Percentiles rank a stretch among this genome's conserved stretches.
Evolutionary conservation across 352 stramenopile species (phyloP).

Genomic region (Phytophthora idaei): DNA sequence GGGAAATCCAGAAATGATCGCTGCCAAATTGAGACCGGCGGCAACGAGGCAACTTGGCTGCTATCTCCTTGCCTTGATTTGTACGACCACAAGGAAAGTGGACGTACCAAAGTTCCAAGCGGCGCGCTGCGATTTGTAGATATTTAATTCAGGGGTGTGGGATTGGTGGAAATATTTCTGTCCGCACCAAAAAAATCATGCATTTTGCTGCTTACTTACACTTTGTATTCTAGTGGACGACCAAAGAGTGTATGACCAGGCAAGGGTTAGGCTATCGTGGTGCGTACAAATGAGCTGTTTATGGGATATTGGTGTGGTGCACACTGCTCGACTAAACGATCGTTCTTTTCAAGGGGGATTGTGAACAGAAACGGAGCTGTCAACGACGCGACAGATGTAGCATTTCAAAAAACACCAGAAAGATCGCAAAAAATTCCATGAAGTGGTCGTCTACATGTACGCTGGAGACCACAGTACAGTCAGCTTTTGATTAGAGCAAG

Average conservation of each 20-base stretch:
- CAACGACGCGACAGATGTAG: background rate
- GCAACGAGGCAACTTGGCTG: background rate
- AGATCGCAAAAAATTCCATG: background rate
- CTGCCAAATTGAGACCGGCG: background rate
- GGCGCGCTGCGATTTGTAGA: background rate
- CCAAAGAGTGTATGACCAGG: conserved; percentile 11
- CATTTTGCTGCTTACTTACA: background rate
- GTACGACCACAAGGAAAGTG: background rate
- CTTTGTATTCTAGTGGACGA: conserved; percentile 6
- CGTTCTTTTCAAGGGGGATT: background rate
- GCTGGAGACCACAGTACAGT: no score
- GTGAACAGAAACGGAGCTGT: conserved; percentile 3
- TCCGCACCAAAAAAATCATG: conserved; percentile 11
- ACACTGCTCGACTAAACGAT: conserved; percentile 7
- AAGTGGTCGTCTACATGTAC: no score
- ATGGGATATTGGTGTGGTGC: background rate
- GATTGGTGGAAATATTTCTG: conserved; percentile 8
- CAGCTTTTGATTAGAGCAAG: no score
- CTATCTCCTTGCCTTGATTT: conserved; percentile 2
- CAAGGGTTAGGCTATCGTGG: background rate
- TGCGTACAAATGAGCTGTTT: background rate
- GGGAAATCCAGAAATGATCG: conserved; percentile 73
- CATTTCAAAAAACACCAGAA: background rate
- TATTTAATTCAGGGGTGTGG: background rate
- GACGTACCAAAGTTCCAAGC: conserved; percentile 11